Evolutionary conservation across 176 grass and related monocot genomes (phyloP).

Genomic region (Ananas comosus): DNA sequence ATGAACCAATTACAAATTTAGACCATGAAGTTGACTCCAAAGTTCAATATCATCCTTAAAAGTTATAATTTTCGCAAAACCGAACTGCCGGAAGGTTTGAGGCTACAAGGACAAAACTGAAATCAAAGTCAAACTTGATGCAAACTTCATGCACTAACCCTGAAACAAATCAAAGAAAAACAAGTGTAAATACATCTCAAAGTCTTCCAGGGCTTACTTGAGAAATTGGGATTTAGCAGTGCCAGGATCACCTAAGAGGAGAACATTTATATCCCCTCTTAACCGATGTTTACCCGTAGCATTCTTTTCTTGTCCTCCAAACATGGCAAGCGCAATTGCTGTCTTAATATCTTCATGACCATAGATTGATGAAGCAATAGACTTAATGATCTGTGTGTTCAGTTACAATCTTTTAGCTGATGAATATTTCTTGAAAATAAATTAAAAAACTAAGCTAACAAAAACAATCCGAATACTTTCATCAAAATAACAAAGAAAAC

Average conservation of each 20-base stretch:
- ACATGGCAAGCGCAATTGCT: slow-evolving; percentile 90
- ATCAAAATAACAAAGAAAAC: not conserved
- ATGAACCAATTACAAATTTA: not conserved
- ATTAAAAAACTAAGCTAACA: slow-evolving; percentile 2
- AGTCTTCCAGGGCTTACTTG: slow-evolving; percentile 47
- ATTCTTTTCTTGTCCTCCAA: slow-evolving; percentile 95
- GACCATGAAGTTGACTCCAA: too few relatives aligned
- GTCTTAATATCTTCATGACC: slow-evolving; percentile 99
- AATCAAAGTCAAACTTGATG: too few relatives aligned
- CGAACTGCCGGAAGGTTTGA: not conserved
- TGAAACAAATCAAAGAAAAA: not conserved
- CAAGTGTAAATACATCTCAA: not conserved
- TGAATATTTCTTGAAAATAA: not conserved
- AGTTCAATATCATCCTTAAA: too few relatives aligned
- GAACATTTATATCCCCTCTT: slow-evolving; percentile 95
- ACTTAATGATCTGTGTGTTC: slow-evolving; percentile 66
- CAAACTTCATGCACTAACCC: too few relatives aligned
- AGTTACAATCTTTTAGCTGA: slow-evolving; percentile 7
- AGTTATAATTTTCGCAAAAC: not conserved
- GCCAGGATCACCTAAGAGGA: slow-evolving; percentile 91
- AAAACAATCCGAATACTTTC: slow-evolving; percentile 10
- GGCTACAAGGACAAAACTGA: too few relatives aligned
- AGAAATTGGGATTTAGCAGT: slow-evolving; percentile 99
- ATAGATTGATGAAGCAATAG: slow-evolving; percentile 98
- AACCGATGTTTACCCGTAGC: slow-evolving; percentile 83